phyloP scores from a whole-genome alignment of 2,329 filamentous ascomycete genomes.

The Trichophyton schoenleinii region DNA sequence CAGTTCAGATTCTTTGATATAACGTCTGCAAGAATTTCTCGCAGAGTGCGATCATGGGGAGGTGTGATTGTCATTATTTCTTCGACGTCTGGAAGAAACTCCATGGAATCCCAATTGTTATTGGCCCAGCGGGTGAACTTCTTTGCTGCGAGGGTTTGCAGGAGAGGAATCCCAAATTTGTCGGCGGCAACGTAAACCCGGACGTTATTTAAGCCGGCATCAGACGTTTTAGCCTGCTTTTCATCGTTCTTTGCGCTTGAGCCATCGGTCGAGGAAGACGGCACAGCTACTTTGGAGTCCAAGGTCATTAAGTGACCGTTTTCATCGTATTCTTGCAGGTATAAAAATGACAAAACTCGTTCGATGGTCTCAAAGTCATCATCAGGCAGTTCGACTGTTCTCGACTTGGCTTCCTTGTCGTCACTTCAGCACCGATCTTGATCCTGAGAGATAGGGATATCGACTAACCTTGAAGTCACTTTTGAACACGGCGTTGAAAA shows the following conservation, averaged over 20 bases:
- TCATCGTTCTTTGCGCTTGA: neutral
- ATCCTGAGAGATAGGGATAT: neutral
- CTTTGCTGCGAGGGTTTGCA: neutral
- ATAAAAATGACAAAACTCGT: neutral
- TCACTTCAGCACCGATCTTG: neutral
- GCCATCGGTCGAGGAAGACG: neutral
- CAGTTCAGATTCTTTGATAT: neutral
- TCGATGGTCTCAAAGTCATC: slow-evolving; percentile 2
- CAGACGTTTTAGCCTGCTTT: neutral
- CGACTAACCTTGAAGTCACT: neutral
- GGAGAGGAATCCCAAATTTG: neutral
- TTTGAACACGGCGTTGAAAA: neutral
- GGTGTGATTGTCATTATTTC: neutral
- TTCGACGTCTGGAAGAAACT: neutral
- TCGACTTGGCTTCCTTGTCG: neutral
- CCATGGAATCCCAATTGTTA: neutral
- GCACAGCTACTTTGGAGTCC: too few species aligned
- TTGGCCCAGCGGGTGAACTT: neutral
- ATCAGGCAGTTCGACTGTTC: neutral
- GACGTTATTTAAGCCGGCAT: neutral
- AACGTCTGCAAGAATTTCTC: neutral
- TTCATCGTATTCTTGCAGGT: slow-evolving; percentile 1
- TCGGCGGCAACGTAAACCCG: neutral
- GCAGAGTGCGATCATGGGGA: neutral
- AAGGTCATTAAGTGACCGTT: neutral